Percentiles rank a stretch among this genome's conserved stretches.
phyloP scores from a whole-genome alignment of 371 early-diverging fungal species.

The Synchytrium microbalum region DNA sequence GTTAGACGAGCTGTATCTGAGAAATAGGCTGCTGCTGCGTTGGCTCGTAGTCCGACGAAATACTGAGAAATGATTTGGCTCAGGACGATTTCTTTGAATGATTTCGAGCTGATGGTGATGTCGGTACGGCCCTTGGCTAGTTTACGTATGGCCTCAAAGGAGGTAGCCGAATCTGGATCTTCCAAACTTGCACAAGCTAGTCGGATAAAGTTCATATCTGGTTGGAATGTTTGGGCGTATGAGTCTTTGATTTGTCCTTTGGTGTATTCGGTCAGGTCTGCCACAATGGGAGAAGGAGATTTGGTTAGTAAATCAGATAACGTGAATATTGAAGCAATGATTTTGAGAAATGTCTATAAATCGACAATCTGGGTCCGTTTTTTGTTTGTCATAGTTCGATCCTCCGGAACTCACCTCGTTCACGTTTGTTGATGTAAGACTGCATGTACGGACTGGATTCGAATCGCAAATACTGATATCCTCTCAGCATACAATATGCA shows the following conservation, averaged over 20 bases:
- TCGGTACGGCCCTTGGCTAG: background rate
- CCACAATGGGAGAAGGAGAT: background rate
- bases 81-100: constrained; percentile 18
- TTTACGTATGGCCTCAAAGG: constrained; percentile 1
- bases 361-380: too few species aligned
- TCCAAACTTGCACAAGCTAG: background rate
- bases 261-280: background rate
- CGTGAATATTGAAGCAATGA: too few species aligned
- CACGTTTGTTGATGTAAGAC: too few species aligned
- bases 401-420: too few species aligned
- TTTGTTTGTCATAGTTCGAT: too few species aligned
- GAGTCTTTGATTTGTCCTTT: constrained; percentile 1
- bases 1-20: constrained; percentile 15
- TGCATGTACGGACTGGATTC: constrained; percentile 40
- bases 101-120: background rate
- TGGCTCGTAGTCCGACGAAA: constrained; percentile 15
- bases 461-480: constrained; percentile 45
- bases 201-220: constrained; percentile 2
- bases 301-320: too few species aligned
- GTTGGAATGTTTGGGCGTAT: background rate
- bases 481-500: constrained; percentile 47
- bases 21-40: constrained; percentile 30
- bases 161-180: constrained; percentile 3
- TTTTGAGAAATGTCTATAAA: too few species aligned
- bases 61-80: constrained; percentile 11